Evolutionary conservation across 1,139 yeast genomes (phyloP), one percentile per base, ranked within the genome.

Genomic region (Lodderomyces elongisporus): DNA sequence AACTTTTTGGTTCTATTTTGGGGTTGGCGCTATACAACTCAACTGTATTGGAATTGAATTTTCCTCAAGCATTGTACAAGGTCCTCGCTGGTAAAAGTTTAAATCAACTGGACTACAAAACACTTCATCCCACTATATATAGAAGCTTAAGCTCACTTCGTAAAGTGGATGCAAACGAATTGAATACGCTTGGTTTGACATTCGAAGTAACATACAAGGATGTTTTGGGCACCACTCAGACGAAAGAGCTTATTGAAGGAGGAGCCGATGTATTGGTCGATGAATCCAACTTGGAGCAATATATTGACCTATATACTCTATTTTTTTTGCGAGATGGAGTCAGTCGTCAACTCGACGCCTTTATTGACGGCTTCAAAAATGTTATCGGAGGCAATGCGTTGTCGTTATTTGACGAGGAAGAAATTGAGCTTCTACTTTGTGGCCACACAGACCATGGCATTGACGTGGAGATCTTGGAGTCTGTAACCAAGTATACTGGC

Each of bases 1-100:
- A 77, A 49, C 61, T 87, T 29, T 79, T 88, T 37, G 97, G 97
- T 0, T 85, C 85, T 1, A 79, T 87, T 1, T 59, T 91, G 30
- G 97, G 96, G 0, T 67, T 91, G 47, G 96, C 97, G 0, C 79
- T 91, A 28, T 88, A 85, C 55, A 91, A 91, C 54, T 84, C 95
- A 0, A 83, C 91, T 1, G 87, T 89, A 31, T 61, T 91, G 32
- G 95, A 88, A 50, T 62, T 88, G 35, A 73, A 73, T 32, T 77
- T 91, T 41, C 96, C 97, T 0, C 61, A 66, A 26, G 85, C 84
- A 0, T 57, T 88, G 31, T 91, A 83, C 58, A 89, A 85, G 56
- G 71, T 84, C 40, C 60, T 91, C 29, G 62, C 87, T 41, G 77
- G 75, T 3, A 66, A 71, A 34, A 71, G 71, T 1, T 60, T 78